These are phyloP conservation scores for Penicillium paradoxum DNA, from an alignment of 495 filamentous ascomycete species.

Conservation along the genomic window DNA sequence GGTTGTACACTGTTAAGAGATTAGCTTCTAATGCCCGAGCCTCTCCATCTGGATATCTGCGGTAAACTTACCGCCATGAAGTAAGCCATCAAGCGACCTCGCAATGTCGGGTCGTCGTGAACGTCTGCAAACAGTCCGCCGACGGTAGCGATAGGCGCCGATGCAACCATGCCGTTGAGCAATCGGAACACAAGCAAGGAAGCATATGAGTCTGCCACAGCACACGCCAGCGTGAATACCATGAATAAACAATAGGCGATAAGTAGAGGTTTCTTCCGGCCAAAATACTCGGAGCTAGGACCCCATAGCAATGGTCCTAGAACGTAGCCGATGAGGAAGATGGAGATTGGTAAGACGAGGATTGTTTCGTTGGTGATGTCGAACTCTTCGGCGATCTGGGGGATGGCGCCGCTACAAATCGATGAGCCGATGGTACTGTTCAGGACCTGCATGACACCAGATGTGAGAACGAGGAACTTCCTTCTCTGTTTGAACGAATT, in stretches of 20 bases:
- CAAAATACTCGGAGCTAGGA: constrained; percentile 65
- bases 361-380: constrained; percentile 49
- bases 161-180: constrained; percentile 59
- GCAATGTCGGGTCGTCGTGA: constrained; percentile 49
- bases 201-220: constrained; percentile 59
- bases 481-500: constrained; percentile 31
- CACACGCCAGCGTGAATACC: constrained; percentile 64
- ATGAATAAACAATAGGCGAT: constrained; percentile 58
- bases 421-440: constrained; percentile 72
- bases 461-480: constrained; percentile 53
- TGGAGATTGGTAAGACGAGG: constrained; percentile 68
- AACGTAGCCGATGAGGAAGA: constrained; percentile 66
- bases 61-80: constrained; percentile 57
- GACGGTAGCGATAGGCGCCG: constrained; percentile 62
- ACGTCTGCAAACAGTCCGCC: constrained; percentile 71
- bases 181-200: constrained; percentile 63
- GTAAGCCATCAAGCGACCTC: constrained; percentile 63
- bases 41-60: not conserved
- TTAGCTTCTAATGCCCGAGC: not conserved
- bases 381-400: constrained; percentile 54
- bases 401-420: constrained; percentile 59
- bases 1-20: constrained; percentile 47
- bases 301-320: constrained; percentile 61
- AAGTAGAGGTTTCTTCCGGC: constrained; percentile 54
- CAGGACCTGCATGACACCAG: constrained; percentile 58